These are phyloP conservation scores for Nemania sp. DNA, from an alignment of 2,329 filamentous ascomycete genomes.

Conservation along the genomic window DNA sequence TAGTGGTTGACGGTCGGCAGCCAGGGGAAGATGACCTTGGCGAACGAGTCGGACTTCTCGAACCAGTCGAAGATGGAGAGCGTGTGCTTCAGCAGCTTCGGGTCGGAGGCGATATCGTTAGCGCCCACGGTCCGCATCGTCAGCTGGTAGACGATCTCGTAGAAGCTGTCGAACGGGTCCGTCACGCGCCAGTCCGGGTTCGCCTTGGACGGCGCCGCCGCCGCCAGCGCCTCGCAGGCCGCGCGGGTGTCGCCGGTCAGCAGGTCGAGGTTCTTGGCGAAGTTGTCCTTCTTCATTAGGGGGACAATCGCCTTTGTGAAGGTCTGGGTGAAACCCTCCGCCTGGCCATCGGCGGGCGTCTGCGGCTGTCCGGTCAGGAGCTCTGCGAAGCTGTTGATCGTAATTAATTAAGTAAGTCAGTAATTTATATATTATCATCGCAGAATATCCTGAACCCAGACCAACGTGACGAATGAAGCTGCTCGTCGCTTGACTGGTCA, in stretches of 20 bases:
- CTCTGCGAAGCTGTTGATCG: constrained; percentile 31
- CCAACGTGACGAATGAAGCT: too few relatives aligned
- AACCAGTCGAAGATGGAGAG: constrained; percentile 53
- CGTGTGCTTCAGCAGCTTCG: constrained; percentile 46
- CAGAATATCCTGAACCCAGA: neutral
- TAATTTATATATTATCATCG: too few relatives aligned
- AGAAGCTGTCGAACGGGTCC: constrained; percentile 59
- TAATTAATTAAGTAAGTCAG: too few relatives aligned
- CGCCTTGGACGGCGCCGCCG: constrained; percentile 17
- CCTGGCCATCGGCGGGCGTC: constrained; percentile 13
- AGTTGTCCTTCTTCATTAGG: constrained; percentile 46
- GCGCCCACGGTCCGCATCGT: constrained; percentile 60
- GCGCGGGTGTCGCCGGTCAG: constrained; percentile 50
- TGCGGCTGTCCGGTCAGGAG: constrained; percentile 32
- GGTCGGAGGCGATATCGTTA: constrained; percentile 57
- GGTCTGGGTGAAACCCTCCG: constrained; percentile 33
- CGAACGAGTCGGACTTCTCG: constrained; percentile 48
- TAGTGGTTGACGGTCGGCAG: constrained; percentile 51
- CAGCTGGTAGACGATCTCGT: constrained; percentile 58
- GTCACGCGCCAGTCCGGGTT: constrained; percentile 43
- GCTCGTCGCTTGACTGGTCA: too few relatives aligned
- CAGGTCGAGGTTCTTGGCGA: constrained; percentile 45
- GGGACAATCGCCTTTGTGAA: constrained; percentile 41
- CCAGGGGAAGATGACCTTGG: constrained; percentile 57
- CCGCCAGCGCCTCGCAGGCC: constrained; percentile 45